Conservation (phyloP, 139 green algal species). For the Auxenochlorella pyrenoidosa region DNA sequence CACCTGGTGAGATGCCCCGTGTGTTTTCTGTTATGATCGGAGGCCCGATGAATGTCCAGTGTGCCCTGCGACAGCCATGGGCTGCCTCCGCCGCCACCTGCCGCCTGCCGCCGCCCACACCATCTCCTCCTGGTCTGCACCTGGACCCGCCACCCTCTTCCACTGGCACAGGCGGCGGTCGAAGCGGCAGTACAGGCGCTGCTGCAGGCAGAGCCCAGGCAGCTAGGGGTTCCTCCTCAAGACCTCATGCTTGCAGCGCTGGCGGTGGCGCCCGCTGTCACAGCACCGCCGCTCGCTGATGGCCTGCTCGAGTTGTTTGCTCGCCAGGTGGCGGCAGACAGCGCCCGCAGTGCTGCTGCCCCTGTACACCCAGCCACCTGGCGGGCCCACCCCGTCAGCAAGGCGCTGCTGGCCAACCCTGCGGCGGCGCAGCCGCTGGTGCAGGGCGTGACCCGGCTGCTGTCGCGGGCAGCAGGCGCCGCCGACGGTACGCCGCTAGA, state of each 20-base stretch:
- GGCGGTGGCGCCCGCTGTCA: not conserved
- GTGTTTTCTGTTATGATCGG: not conserved
- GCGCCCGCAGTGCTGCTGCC: not conserved
- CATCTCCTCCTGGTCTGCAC: too few species aligned
- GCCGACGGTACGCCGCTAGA: not conserved
- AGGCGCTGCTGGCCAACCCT: slow-evolving; percentile 15
- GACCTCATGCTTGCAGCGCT: slow-evolving; percentile 29
- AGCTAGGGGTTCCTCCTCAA: not conserved
- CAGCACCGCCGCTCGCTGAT: not conserved
- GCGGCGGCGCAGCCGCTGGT: slow-evolving; percentile 9
- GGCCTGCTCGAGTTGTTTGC: slow-evolving; percentile 18
- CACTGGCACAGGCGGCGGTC: not conserved
- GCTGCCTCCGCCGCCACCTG: not conserved
- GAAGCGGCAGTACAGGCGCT: not conserved
- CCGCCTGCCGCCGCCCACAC: not conserved
- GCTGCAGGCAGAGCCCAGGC: not conserved
- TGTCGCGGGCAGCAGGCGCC: not conserved
- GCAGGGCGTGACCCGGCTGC: not conserved
- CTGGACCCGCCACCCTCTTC: not conserved
- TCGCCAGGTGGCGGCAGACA: not conserved
- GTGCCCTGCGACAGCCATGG: not conserved
- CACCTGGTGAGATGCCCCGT: not conserved
- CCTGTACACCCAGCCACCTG: not conserved
- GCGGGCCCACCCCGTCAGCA: slow-evolving; percentile 13
- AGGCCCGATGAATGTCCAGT: not conserved